Conservation (phyloP, 495 filamentous ascomycete species). For the Podospora conica region DNA sequence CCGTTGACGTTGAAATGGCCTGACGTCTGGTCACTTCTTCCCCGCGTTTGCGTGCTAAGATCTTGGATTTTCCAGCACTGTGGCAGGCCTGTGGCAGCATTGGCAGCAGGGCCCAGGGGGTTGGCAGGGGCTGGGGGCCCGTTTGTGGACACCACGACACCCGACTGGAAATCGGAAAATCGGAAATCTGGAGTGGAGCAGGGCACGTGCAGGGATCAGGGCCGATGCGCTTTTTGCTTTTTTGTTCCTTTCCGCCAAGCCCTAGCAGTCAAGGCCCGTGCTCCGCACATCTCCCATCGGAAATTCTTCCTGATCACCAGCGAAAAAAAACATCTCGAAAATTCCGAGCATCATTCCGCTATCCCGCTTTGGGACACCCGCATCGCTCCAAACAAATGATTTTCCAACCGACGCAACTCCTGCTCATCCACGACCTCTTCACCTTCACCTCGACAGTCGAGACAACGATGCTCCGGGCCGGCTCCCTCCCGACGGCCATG, state of each 20-base stretch:
- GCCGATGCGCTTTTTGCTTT: neutral
- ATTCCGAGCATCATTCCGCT: slow-evolving; percentile 4
- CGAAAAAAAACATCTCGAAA: slow-evolving; percentile 4
- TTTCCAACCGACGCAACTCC: neutral
- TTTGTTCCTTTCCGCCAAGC: slow-evolving; percentile 4
- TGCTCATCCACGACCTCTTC: neutral
- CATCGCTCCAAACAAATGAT: neutral
- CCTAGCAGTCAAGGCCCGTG: neutral
- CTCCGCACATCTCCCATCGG: neutral
- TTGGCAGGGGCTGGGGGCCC: neutral
- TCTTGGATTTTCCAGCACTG: neutral
- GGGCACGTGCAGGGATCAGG: slow-evolving; percentile 15
- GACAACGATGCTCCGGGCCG: slow-evolving; percentile 1
- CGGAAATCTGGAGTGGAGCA: neutral
- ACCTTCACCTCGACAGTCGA: neutral
- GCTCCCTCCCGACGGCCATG: slow-evolving; percentile 3
- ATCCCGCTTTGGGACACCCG: neutral
- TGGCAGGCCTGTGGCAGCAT: neutral
- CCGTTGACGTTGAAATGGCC: neutral
- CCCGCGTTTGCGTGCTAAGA: neutral
- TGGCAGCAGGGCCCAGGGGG: neutral
- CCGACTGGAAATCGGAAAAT: neutral
- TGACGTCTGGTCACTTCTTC: neutral
- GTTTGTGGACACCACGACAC: neutral
- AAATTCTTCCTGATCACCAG: neutral